Base-by-base conservation (phyloP, 352 stramenopile genomes). In the Phytophthora foliorum region DNA sequence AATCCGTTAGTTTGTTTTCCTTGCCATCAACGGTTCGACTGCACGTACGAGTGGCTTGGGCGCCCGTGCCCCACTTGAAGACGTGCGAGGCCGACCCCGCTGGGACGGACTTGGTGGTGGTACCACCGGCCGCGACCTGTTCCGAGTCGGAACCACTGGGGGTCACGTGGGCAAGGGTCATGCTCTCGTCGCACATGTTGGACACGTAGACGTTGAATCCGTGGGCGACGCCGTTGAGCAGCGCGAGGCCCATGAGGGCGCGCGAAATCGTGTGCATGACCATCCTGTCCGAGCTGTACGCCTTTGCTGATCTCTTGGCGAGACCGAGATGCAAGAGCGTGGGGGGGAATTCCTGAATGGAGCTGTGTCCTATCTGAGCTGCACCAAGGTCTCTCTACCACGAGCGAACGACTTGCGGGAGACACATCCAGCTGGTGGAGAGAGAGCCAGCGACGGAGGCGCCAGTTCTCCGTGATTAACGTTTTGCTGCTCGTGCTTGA, bases 1-100 rank as follows among this genome's bases (percentile, higher is more conserved):
- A 36, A 21, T 10, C 10, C 22, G 31, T 72, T 49, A 67, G 24
- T 21, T 1, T 32, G 42, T 24, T 31, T n/a, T n/a, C n/a, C n/a
- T n/a, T n/a, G n/a, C n/a, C n/a, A 29, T 25, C 3, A 16, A n/a
- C 4, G 13, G 16, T n/a, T n/a, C n/a, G n/a, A n/a, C n/a, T 32
- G 29, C 2, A 87, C 82, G 53, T 78, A 91, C 82, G 36, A 2
- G 84, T 92, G 0, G 84, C 82, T 41, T 92, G 80, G 8, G 77
- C 77, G 54, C 67, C 77, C 0, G 52, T 77, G 51, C 78, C 74
- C 56, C 77, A 76, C 63, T 89, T 89, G 72, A 91, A 73, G 27
- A 86, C 72, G 57, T 88, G 68, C 24, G 74, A 82, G 27, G 73
- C 74, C 7, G 78, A 67, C 34, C 69, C 73, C 3, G 59, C 31